These are phyloP conservation scores for Nannizziopsis barbatae DNA, from an alignment of 2,329 filamentous ascomycete genomes.

Conservation along the genomic window DNA sequence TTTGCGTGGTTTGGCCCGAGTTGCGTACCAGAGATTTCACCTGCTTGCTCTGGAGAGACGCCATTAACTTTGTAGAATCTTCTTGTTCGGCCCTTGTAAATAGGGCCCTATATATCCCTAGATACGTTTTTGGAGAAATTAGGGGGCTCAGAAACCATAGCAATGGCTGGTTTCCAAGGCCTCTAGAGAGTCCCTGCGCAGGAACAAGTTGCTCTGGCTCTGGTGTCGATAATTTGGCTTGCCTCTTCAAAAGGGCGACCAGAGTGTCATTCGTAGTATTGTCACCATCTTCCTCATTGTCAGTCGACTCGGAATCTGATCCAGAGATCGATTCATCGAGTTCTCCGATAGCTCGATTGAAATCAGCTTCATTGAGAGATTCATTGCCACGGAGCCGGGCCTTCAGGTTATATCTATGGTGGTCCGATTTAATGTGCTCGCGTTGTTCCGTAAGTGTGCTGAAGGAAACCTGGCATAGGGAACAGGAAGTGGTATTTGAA, in stretches of 20 bases:
- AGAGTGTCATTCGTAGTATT: constrained; percentile 44
- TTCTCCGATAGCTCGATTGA: constrained; percentile 73
- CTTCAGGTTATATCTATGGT: constrained; percentile 91
- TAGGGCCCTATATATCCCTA: constrained; percentile 76
- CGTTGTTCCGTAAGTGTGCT: constrained; percentile 66
- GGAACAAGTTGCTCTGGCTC: constrained; percentile 40
- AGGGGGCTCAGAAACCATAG: constrained; percentile 74
- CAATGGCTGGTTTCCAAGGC: constrained; percentile 58
- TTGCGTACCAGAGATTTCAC: constrained; percentile 47
- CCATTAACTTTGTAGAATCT: constrained; percentile 50
- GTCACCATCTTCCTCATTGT: constrained; percentile 45
- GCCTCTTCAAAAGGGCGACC: constrained; percentile 66
- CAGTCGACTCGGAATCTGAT: constrained; percentile 57
- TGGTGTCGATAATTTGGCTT: constrained; percentile 55
- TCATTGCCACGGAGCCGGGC: constrained; percentile 67
- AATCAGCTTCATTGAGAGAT: constrained; percentile 67
- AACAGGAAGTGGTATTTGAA: constrained; percentile 58
- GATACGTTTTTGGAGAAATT: constrained; percentile 64
- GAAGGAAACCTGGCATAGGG: constrained; percentile 65
- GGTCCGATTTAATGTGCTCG: constrained; percentile 75
- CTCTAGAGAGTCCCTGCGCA: constrained; percentile 41
- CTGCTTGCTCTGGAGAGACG: constrained; percentile 66
- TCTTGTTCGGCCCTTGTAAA: constrained; percentile 63
- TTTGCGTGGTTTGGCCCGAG: constrained; percentile 28
- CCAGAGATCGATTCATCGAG: constrained; percentile 88